Percentiles rank a stretch among this genome's conserved stretches.
Evolutionary conservation across 495 filamentous ascomycete genomes (phyloP).

Genomic region (Xylaria intraflava): DNA sequence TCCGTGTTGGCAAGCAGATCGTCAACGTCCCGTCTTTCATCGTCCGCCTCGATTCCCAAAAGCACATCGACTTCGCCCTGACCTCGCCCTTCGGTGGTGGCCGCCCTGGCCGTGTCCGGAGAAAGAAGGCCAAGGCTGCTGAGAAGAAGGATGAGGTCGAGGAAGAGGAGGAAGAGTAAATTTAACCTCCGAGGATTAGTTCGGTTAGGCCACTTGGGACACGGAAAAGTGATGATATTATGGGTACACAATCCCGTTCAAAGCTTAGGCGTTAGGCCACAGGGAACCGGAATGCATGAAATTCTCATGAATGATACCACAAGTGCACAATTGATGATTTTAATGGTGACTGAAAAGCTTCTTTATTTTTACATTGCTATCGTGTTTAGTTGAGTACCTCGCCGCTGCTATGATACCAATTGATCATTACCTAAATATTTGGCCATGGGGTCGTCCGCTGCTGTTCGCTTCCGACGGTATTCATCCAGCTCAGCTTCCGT

Average conservation of each 20-base stretch:
- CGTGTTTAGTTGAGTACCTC: neutral
- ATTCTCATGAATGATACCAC: conserved; percentile 24
- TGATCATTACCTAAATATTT: conserved; percentile 49
- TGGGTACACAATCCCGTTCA: conserved; percentile 19
- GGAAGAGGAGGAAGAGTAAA: conserved; percentile 83
- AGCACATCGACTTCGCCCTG: conserved; percentile 99
- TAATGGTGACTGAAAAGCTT: conserved; percentile 7
- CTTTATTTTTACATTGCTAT: neutral
- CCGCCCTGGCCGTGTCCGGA: conserved; percentile 89
- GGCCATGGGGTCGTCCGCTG: conserved; percentile 80
- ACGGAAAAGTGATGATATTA: conserved; percentile 36
- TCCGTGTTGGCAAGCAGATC: conserved; percentile 99
- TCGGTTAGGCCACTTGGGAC: conserved; percentile 30
- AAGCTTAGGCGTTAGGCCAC: conserved; percentile 33
- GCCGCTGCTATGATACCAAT: conserved; percentile 18
- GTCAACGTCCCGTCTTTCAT: conserved; percentile 99
- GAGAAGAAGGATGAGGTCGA: conserved; percentile 86
- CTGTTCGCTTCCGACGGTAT: conserved; percentile 64
- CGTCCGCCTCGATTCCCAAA: conserved; percentile 98
- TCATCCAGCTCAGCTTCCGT: conserved; percentile 77
- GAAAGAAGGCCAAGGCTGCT: conserved; percentile 98
- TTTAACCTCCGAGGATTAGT: conserved; percentile 22
- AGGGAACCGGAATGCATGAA: conserved; percentile 34
- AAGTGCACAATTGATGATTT: conserved; percentile 16
- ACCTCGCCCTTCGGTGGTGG: conserved; percentile 97